Evolutionary conservation across 2,329 filamentous ascomycete genomes (phyloP), one percentile per base, ranked within the genome.

Genomic region (Arachnopeziza araneosa): DNA sequence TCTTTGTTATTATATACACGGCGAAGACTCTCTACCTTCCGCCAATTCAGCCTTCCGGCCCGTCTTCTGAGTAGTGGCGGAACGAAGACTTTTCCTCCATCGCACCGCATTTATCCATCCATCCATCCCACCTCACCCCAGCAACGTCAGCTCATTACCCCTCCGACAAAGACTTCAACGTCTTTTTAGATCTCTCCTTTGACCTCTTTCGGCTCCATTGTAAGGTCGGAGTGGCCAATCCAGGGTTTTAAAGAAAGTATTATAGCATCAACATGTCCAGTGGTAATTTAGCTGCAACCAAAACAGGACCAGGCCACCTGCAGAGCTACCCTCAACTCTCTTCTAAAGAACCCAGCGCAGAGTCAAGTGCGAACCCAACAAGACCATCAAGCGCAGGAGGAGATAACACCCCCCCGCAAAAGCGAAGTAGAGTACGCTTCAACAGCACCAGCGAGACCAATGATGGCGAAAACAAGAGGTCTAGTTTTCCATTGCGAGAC

Each of bases 371-470:
- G 19, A 58, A 51, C 22, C 62, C 65, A 23, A 70, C 68, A 58
- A 66, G 68, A 22, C 65, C 68, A 10, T 56, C 56, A 1, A 71
- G 68, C 62, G 24, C 67, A 54, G 36, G 36, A 44, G 36, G 36
- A 44, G 60, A 54, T 57, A 66, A 61, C 7, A 53, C 51, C 50
- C 52, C 23, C 51, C 55, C 48, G 64, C 36, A 44, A 44, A 67
- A 56, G 30, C 63, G 63, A 62, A 60, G 64, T 49, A 67, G 70
- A 55, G 71, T 73, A 2, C 65, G 70, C 19, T 73, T 73, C 63
- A 70, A 72, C 56, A 68, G 65, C 53, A 67, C 65, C 24, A 71
- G 68, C 58, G 70, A 71, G 57, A 67, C 66, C 57, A 71, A 69
- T 54, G 71, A 72, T 64, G 56, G 55, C 5, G 56, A 64, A 23